A percentile compares a stretch with the other conserved stretches of the same genome.
Evolutionary conservation across 176 grass and related monocot species (phyloP).

Genomic region (Carex littledalei): DNA sequence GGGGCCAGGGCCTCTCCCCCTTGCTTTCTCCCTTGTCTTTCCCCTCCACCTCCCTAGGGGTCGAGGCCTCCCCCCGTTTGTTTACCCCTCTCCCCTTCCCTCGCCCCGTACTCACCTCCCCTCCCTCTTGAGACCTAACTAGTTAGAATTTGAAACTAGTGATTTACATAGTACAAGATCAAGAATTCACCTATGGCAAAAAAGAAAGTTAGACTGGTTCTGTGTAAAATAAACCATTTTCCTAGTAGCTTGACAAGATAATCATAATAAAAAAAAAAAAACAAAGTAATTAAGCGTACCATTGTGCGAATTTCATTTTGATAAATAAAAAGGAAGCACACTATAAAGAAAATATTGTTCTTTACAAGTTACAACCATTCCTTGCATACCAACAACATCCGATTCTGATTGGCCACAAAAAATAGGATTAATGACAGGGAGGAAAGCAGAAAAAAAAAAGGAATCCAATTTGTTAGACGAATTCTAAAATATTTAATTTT

Average conservation of each 20-base stretch:
- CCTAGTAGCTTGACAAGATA: not conserved
- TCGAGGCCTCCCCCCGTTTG: too few relatives aligned
- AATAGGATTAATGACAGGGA: not conserved
- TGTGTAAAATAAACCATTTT: not conserved
- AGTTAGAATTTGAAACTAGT: not conserved
- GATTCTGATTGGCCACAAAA: not conserved
- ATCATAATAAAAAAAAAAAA: not conserved
- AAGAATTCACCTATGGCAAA: not conserved
- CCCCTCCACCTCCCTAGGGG: too few relatives aligned
- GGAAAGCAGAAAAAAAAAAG: too few relatives aligned
- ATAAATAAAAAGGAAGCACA: not conserved
- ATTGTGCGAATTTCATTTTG: not conserved
- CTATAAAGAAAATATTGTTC: not conserved
- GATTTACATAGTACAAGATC: not conserved
- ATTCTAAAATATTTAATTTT: not conserved
- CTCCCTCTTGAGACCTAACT: too few relatives aligned
- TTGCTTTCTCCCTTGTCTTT: too few relatives aligned
- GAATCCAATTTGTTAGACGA: not conserved
- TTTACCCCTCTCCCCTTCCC: too few relatives aligned
- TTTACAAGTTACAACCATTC: not conserved
- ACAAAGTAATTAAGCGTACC: not conserved
- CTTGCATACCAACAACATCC: not conserved
- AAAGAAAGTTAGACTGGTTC: not conserved
- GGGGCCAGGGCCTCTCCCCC: too few relatives aligned
- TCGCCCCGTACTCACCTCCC: too few relatives aligned